Evolutionary conservation across 192 early-diverging fungal species (phyloP), one percentile per base, ranked within the genome.

Genomic region (Blastocladiella britannica): DNA sequence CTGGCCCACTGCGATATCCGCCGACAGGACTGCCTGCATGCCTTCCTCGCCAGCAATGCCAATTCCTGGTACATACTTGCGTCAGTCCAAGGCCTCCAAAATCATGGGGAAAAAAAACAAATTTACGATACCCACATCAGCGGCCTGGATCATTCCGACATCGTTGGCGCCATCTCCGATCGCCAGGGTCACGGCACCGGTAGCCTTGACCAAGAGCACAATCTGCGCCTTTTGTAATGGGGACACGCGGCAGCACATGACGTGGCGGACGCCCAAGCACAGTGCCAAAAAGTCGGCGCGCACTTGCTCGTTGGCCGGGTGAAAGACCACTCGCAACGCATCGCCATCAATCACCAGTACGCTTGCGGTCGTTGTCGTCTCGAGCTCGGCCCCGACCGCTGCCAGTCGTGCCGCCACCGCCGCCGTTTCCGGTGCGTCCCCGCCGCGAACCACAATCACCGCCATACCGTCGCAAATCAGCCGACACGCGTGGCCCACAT

Each of bases 261-360:
- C 93, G 53, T 86, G 83, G 53, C 78, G 69, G 67, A 91, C 92
- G 9, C 77, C 75, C 55, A 78, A 87, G 1, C 82, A 78, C 5
- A 95, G 70, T 60, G 76, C 73, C 27, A 94, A 64, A 4, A 93
- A 68, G 27, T 78, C 62, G 26, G 70, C 62, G 29, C 73, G 73
- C 7, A 77, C n/a, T n/a, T n/a, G n/a, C n/a, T n/a, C n/a, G n/a
- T n/a, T n/a, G n/a, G n/a, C n/a, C n/a, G n/a, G n/a, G n/a, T n/a
- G n/a, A n/a, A n/a, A n/a, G n/a, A n/a, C n/a, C n/a, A n/a, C n/a
- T n/a, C n/a, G n/a, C n/a, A n/a, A n/a, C n/a, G 91, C 87, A 22
- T 74, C 77, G 12, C 94, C 94, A 55, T 98, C 94, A 70, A 98
- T 98, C 59, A 98, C 80, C 53, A 98, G 81, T 18, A 89, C 93